Percentiles rank a stretch among this genome's conserved stretches.
Conservation (phyloP, 176 grass and related monocot species). For the Aegilops bicornis region DNA sequence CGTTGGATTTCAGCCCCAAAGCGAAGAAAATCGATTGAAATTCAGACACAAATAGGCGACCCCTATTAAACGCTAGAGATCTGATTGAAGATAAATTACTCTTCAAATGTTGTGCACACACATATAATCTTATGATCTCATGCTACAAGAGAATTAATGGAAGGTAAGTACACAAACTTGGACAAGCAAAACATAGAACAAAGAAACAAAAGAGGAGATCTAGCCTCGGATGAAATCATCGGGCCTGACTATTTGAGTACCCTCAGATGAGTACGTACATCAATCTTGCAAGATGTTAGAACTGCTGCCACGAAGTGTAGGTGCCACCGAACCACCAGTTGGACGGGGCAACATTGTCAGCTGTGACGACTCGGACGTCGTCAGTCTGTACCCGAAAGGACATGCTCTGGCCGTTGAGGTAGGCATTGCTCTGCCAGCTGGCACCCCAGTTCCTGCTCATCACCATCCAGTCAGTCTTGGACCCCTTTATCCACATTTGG, state of each 20-base stretch:
- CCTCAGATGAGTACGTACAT: background rate
- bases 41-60: no score
- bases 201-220: background rate
- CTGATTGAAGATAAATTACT: no score
- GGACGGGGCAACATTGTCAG: conserved; percentile 26
- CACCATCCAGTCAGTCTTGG: conserved; percentile 31
- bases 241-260: background rate
- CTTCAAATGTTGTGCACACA: no score
- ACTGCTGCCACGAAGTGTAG: background rate
- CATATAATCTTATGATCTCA: background rate
- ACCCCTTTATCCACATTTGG: conserved; percentile 38
- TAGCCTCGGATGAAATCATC: background rate
- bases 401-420: conserved; percentile 37
- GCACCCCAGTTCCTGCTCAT: conserved; percentile 80
- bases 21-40: no score
- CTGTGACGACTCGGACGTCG: background rate
- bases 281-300: background rate
- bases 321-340: conserved; percentile 43
- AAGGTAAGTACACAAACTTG: background rate
- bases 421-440: conserved; percentile 62
- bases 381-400: conserved; percentile 29
- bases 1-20: no score
- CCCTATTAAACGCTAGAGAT: no score
- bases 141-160: background rate
- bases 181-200: background rate